Conservation (phyloP, 1,139 yeast genomes). For the Kodamaea arcana region DNA sequence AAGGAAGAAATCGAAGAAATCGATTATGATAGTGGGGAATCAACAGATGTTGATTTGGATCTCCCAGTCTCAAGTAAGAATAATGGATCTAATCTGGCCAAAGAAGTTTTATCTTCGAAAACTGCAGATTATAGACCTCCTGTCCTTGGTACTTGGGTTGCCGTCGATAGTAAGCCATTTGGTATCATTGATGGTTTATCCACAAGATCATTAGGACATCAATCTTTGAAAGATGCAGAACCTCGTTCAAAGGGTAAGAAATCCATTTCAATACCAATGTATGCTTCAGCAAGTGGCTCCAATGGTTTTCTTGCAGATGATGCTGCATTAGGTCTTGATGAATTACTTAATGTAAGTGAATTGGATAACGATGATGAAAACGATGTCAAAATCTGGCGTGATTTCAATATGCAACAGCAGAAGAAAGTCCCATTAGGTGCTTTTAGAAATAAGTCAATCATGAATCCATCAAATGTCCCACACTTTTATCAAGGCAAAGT, state of each 20-base stretch:
- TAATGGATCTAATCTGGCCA: conserved; percentile 72
- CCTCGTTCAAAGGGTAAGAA: conserved; percentile 20
- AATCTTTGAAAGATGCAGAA: conserved; percentile 13
- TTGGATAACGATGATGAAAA: conserved; percentile 73
- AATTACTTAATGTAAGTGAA: conserved; percentile 81
- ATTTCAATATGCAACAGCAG: conserved; percentile 40
- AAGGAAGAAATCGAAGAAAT: conserved; percentile 15
- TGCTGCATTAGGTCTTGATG: conserved; percentile 73
- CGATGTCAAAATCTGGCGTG: conserved; percentile 50
- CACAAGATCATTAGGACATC: conserved; percentile 59
- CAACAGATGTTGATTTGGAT: conserved; percentile 84
- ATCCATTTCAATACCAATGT: conserved; percentile 13
- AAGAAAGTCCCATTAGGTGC: conserved; percentile 82
- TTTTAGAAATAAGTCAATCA: conserved; percentile 72
- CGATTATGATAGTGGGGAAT: conserved; percentile 61
- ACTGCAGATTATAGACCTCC: conserved; percentile 89
- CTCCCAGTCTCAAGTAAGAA: conserved; percentile 62
- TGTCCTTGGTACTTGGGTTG: conserved; percentile 86
- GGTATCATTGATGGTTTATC: conserved; percentile 93
- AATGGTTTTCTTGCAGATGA: conserved; percentile 38
- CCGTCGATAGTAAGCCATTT: conserved; percentile 74
- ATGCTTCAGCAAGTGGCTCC: conserved; percentile 6
- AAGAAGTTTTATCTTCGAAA: conserved; percentile 83
- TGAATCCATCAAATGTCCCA: conserved; percentile 24
- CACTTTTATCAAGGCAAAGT: conserved; percentile 20